phyloP scores from a whole-genome alignment of 2,329 filamentous ascomycete species.

The Hymenoscyphus repandus region DNA sequence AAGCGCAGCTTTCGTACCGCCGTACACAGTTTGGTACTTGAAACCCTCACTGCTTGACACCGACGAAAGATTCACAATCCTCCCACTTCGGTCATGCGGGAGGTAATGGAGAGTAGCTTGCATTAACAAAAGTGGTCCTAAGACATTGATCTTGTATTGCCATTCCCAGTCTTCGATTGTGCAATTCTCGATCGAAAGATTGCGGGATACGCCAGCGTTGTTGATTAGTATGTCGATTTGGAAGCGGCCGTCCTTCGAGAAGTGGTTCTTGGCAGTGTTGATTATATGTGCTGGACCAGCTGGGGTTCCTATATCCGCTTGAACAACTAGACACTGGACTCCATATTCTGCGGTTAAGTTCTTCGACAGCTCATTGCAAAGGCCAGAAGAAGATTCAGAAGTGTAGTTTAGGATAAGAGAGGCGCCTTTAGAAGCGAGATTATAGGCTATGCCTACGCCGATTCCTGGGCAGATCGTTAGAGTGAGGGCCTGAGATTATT shows the following conservation, averaged over 20 bases:
- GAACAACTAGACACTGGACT: constrained; percentile 56
- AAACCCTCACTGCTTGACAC: constrained; percentile 55
- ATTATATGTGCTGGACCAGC: constrained; percentile 57
- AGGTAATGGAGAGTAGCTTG: constrained; percentile 69
- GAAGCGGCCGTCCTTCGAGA: constrained; percentile 45
- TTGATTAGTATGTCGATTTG: constrained; percentile 82
- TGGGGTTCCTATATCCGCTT: constrained; percentile 65
- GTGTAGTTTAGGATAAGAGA: constrained; percentile 62
- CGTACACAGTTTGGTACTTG: constrained; percentile 54
- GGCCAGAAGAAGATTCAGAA: constrained; percentile 51
- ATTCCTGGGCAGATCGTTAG: constrained; percentile 51
- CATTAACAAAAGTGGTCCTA: constrained; percentile 72
- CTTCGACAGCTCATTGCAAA: constrained; percentile 48
- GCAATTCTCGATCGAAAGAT: constrained; percentile 60
- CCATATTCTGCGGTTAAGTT: constrained; percentile 51
- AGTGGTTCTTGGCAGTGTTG: constrained; percentile 51
- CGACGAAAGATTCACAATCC: constrained; percentile 57
- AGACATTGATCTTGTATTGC: constrained; percentile 75
- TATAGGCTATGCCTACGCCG: constrained; percentile 57
- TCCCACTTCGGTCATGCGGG: constrained; percentile 59
- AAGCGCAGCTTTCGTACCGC: constrained; percentile 60
- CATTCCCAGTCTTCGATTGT: constrained; percentile 60
- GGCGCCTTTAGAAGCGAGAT: constrained; percentile 64
- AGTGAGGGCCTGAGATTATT: background rate
- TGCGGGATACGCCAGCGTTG: constrained; percentile 70